phyloP scores from a whole-genome alignment of 495 filamentous ascomycete species.

The Penicillium alfredii region DNA sequence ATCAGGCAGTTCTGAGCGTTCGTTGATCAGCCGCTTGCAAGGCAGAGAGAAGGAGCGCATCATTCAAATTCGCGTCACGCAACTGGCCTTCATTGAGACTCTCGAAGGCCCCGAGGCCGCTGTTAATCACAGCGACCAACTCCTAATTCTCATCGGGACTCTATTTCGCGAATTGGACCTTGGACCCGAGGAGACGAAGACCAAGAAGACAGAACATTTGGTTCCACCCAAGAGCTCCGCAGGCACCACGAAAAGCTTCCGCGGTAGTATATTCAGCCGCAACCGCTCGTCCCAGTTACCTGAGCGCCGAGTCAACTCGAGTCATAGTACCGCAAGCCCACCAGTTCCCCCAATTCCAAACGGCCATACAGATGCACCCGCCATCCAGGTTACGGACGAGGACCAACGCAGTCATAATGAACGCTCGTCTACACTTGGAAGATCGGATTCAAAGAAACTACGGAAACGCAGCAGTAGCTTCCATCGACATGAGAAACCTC shows the following conservation, averaged over 20 bases:
- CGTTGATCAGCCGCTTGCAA: slow-evolving; percentile 66
- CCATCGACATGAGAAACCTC: slow-evolving; percentile 17
- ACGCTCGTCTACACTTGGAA: slow-evolving; percentile 17
- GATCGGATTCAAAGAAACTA: slow-evolving; percentile 42
- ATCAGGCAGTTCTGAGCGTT: slow-evolving; percentile 29
- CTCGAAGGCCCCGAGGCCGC: slow-evolving; percentile 75
- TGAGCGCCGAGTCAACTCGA: slow-evolving; percentile 25
- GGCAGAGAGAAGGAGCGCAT: slow-evolving; percentile 73
- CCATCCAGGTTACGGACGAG: slow-evolving; percentile 47
- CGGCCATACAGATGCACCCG: slow-evolving; percentile 31
- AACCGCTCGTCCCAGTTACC: slow-evolving; percentile 32
- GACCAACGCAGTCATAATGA: slow-evolving; percentile 19
- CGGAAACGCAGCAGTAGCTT: slow-evolving; percentile 39
- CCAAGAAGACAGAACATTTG: slow-evolving; percentile 22
- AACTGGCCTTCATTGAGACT: slow-evolving; percentile 76
- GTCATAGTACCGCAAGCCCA: slow-evolving; percentile 12
- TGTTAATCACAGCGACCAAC: slow-evolving; percentile 74
- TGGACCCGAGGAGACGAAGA: slow-evolving; percentile 21
- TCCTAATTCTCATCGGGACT: slow-evolving; percentile 72
- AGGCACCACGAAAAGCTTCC: slow-evolving; percentile 64
- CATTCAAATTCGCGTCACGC: slow-evolving; percentile 89
- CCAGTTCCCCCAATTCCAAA: slow-evolving; percentile 16
- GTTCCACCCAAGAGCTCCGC: slow-evolving; percentile 63
- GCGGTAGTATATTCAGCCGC: slow-evolving; percentile 69
- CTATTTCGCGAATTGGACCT: slow-evolving; percentile 60